These are phyloP conservation scores for Saccharum officinarum DNA, from an alignment of 176 grass and related monocot species.

Conservation along the genomic window DNA sequence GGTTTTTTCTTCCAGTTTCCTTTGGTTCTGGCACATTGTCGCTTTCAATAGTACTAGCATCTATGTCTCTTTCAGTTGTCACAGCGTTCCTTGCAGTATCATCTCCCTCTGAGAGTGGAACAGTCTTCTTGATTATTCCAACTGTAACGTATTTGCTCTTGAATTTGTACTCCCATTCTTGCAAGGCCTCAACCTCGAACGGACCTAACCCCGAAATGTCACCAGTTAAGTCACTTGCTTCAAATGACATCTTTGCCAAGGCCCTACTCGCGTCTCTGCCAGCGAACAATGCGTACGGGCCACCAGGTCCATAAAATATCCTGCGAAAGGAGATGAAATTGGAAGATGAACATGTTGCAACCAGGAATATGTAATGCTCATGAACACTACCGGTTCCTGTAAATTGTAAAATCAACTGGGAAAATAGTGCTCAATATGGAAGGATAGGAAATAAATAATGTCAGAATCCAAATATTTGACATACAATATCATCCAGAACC, in stretches of 20 bases:
- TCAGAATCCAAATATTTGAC: not conserved
- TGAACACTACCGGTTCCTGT: not conserved
- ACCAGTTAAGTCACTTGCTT: conserved; percentile 43
- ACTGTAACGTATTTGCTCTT: conserved; percentile 58
- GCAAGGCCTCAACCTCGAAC: conserved; percentile 44
- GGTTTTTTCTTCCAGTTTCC: not conserved
- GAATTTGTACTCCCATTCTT: conserved; percentile 72
- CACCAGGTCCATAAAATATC: conserved; percentile 61
- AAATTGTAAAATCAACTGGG: not conserved
- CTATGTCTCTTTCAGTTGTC: conserved; percentile 28
- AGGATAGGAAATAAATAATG: not conserved
- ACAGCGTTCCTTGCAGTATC: not conserved
- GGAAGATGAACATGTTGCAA: not conserved
- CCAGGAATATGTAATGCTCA: not conserved
- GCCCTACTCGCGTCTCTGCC: conserved; percentile 55
- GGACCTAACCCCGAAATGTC: conserved; percentile 45
- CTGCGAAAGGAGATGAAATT: conserved; percentile 13
- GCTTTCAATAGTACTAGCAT: not conserved
- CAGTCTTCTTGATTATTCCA: conserved; percentile 44
- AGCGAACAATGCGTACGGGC: conserved; percentile 48
- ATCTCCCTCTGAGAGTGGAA: not conserved
- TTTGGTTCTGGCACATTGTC: not conserved
- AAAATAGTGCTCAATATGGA: not conserved
- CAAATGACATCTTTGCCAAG: conserved; percentile 64
- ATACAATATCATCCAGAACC: not conserved